These are phyloP conservation scores for Cercis canadensis DNA, from an alignment of 306 rosid species.

Conservation along the genomic window DNA sequence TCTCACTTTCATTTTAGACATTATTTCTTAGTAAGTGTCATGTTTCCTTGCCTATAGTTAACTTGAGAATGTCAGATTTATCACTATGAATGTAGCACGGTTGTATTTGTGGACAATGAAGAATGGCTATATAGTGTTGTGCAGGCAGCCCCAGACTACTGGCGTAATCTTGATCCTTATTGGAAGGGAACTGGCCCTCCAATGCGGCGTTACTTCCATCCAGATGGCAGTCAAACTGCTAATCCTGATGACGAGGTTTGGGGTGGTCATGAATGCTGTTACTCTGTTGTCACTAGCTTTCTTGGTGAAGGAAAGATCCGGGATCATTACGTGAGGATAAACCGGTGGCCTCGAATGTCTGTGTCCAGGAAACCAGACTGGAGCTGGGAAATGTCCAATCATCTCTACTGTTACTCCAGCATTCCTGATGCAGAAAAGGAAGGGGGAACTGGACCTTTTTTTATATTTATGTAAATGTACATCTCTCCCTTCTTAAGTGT, in stretches of 20 bases:
- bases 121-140: not conserved
- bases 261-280: slow-evolving; percentile 56
- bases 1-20: too few species aligned
- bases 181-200: slow-evolving; percentile 48
- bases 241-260: slow-evolving; percentile 51
- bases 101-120: not conserved
- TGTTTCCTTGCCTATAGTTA: too few species aligned
- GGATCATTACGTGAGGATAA: slow-evolving; percentile 63
- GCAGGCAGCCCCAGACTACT: slow-evolving; percentile 51
- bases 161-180: slow-evolving; percentile 56
- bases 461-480: not conserved
- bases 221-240: slow-evolving; percentile 55
- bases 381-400: slow-evolving; percentile 63
- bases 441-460: slow-evolving; percentile 55
- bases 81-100: too few species aligned
- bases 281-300: slow-evolving; percentile 43
- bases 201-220: slow-evolving; percentile 52
- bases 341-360: slow-evolving; percentile 52
- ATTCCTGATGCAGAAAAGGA: slow-evolving; percentile 49
- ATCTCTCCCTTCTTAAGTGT: too few species aligned
- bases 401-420: slow-evolving; percentile 52
- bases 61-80: not conserved
- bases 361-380: slow-evolving; percentile 53
- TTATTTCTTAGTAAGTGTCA: too few species aligned
- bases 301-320: slow-evolving; percentile 45